phyloP scores from a whole-genome alignment of 768 basidiomycete species.

The Hemileccinum rubropunctum region DNA sequence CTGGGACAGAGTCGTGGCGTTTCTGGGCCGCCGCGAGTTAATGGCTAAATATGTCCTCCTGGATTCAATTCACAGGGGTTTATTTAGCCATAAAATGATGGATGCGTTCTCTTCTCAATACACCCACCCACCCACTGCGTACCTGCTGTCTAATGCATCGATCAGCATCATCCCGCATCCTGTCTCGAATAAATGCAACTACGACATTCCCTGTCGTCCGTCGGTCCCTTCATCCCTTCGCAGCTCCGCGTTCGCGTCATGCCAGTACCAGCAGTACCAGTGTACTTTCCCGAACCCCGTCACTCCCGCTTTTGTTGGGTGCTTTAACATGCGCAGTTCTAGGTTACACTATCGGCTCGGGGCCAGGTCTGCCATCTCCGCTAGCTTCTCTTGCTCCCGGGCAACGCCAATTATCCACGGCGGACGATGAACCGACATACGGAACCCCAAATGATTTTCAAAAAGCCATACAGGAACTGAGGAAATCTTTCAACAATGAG shows the following conservation, averaged over 20 bases:
- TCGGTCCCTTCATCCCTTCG: not conserved
- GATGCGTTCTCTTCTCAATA: not conserved
- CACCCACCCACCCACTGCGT: not conserved
- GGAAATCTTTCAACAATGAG: conserved; percentile 29
- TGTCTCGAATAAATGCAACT: not conserved
- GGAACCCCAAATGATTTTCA: conserved; percentile 53
- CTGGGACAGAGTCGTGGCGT: too few species aligned
- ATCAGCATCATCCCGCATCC: conserved; percentile 4
- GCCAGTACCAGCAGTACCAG: conserved; percentile 5
- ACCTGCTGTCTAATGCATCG: conserved; percentile 13
- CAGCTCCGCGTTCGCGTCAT: not conserved
- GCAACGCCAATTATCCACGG: not conserved
- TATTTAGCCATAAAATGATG: too few species aligned
- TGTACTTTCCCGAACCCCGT: not conserved
- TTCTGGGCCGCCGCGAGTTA: too few species aligned
- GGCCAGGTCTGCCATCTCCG: not conserved
- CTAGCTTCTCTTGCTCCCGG: conserved; percentile 5
- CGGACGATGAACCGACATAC: conserved; percentile 34
- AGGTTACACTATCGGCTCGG: conserved; percentile 24
- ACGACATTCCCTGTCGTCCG: not conserved
- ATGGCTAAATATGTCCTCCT: too few species aligned
- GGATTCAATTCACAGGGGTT: too few species aligned
- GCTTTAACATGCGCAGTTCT: conserved; percentile 17
- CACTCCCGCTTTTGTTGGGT: conserved; percentile 11
- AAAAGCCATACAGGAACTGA: conserved; percentile 51